Evolutionary conservation across 805 yeast genomes (phyloP).

Genomic region (Blastobotrys terrestris): DNA sequence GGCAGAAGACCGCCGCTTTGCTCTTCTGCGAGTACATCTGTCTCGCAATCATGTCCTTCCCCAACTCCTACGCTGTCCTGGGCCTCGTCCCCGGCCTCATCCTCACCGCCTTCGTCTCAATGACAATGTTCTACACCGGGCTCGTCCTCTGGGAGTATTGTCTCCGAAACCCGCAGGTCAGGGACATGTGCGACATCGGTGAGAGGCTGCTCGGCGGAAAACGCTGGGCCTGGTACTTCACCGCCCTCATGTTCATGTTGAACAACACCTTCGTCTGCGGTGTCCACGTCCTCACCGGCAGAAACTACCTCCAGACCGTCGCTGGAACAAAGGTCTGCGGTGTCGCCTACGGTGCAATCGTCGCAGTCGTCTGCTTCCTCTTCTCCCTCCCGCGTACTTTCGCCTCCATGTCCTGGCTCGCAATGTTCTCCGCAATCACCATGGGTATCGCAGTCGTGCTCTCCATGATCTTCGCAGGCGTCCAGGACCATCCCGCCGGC

Average conservation of each 20-base stretch:
- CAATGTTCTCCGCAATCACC: slow-evolving; percentile 48
- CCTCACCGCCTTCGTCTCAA: slow-evolving; percentile 45
- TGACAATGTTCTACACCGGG: slow-evolving; percentile 51
- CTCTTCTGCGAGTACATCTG: slow-evolving; percentile 56
- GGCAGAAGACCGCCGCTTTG: slow-evolving; percentile 56
- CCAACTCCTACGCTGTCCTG: slow-evolving; percentile 56
- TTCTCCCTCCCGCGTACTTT: slow-evolving; percentile 54
- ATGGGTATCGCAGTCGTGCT: slow-evolving; percentile 52
- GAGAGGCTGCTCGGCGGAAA: slow-evolving; percentile 48
- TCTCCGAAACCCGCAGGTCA: slow-evolving; percentile 45
- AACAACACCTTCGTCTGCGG: slow-evolving; percentile 56
- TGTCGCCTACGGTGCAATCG: slow-evolving; percentile 45
- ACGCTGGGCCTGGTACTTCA: slow-evolving; percentile 49
- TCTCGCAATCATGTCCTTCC: slow-evolving; percentile 59
- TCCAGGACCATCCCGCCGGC: slow-evolving; percentile 43
- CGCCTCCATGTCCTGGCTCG: slow-evolving; percentile 45
- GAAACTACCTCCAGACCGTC: slow-evolving; percentile 52
- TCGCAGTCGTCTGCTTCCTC: slow-evolving; percentile 44
- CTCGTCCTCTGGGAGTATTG: slow-evolving; percentile 50
- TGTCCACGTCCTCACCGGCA: slow-evolving; percentile 54
- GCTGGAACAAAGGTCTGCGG: slow-evolving; percentile 46
- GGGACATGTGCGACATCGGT: slow-evolving; percentile 54
- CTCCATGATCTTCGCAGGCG: slow-evolving; percentile 48
- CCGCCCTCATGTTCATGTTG: slow-evolving; percentile 47
- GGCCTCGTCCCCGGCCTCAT: slow-evolving; percentile 56